These are phyloP conservation scores for Astrothelium subdiscretum DNA, from an alignment of 495 filamentous ascomycete genomes.

Conservation along the genomic window DNA sequence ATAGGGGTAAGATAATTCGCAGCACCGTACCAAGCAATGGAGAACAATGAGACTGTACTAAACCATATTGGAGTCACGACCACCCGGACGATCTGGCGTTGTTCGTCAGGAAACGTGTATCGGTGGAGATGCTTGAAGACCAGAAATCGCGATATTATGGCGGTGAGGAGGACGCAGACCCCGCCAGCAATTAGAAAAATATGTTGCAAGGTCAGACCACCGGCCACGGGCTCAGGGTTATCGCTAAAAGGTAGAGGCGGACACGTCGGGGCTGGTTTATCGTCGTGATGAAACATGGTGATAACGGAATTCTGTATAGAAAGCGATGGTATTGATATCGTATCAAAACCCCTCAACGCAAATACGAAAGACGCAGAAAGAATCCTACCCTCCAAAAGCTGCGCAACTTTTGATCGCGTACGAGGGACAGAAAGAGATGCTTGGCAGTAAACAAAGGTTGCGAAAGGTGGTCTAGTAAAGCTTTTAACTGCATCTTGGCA, in stretches of 20 bases:
- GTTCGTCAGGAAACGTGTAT: not conserved
- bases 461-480: too few relatives aligned
- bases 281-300: not conserved
- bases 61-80: slow-evolving; percentile 8
- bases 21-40: not conserved
- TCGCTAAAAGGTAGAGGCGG: not conserved
- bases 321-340: too few relatives aligned
- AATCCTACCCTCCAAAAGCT: too few relatives aligned
- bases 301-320: too few relatives aligned
- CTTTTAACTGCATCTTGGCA: not conserved
- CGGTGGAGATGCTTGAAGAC: not conserved
- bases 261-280: not conserved
- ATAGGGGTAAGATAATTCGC: slow-evolving; percentile 3
- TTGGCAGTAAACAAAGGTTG: too few relatives aligned
- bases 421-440: too few relatives aligned
- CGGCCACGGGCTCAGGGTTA: not conserved
- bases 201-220: slow-evolving; percentile 3
- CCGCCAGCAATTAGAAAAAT: slow-evolving; percentile 3
- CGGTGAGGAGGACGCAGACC: slow-evolving; percentile 1
- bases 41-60: slow-evolving; percentile 4
- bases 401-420: too few relatives aligned
- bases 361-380: too few relatives aligned
- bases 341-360: too few relatives aligned
- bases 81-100: slow-evolving; percentile 8
- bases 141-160: not conserved